A percentile compares a stretch with the other conserved stretches of the same genome.
Evolutionary conservation across 1,139 yeast genomes (phyloP).

Genomic region (Hemisphaericaspora xylanilytica): DNA sequence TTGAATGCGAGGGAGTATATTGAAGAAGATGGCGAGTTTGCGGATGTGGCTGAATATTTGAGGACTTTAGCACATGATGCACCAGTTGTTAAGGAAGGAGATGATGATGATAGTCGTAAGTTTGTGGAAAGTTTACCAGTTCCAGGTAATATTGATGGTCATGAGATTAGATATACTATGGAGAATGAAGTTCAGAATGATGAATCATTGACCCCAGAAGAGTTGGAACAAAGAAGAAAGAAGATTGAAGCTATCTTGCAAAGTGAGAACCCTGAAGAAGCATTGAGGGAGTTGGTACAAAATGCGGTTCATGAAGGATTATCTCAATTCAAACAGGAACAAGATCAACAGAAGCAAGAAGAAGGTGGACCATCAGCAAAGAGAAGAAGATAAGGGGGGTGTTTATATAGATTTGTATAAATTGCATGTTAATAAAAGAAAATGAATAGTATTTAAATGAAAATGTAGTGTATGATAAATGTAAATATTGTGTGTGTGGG

Average conservation of each 20-base stretch:
- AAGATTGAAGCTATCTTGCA: constrained; percentile 68
- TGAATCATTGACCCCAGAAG: constrained; percentile 21
- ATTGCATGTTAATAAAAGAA: too few species aligned
- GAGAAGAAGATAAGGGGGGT: constrained; percentile 20
- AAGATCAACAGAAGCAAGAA: constrained; percentile 13
- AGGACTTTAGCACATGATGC: constrained; percentile 43
- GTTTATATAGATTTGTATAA: neutral
- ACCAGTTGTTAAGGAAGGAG: constrained; percentile 10
- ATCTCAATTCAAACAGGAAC: constrained; percentile 25
- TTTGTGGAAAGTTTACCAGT: constrained; percentile 34
- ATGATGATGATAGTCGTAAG: constrained; percentile 6
- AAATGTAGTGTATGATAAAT: too few species aligned
- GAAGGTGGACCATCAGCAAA: constrained; percentile 18
- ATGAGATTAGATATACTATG: constrained; percentile 56
- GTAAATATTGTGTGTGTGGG: too few species aligned
- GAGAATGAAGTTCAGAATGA: constrained; percentile 44
- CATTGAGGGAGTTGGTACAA: constrained; percentile 63
- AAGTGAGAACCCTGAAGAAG: constrained; percentile 78
- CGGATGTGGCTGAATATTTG: constrained; percentile 70
- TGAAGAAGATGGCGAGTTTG: constrained; percentile 83
- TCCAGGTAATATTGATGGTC: constrained; percentile 47
- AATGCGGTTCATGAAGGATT: constrained; percentile 59
- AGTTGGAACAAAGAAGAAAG: constrained; percentile 53
- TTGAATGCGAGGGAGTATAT: constrained; percentile 66
- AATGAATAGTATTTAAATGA: too few species aligned